Evolutionary conservation across 164 flowering plant species (phyloP).

Genomic region (Magnolia changhungtana): DNA sequence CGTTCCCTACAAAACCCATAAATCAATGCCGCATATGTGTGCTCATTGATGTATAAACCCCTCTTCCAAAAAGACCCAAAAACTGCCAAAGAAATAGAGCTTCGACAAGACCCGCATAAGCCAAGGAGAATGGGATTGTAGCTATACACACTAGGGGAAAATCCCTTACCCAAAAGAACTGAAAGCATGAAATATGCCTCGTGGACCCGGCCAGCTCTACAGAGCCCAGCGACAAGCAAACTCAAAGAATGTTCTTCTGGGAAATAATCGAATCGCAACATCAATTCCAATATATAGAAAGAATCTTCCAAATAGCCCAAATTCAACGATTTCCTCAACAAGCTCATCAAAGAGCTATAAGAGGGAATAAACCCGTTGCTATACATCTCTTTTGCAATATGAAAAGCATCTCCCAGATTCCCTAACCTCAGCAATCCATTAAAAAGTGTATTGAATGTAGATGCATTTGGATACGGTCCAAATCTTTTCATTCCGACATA

Average conservation of each 20-base stretch:
- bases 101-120: conserved; percentile 36
- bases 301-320: conserved; percentile 24
- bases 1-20: conserved; percentile 45
- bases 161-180: conserved; percentile 26
- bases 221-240: conserved; percentile 26
- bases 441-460: conserved; percentile 38
- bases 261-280: conserved; percentile 30
- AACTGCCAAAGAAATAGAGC: conserved; percentile 29
- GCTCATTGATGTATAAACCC: conserved; percentile 31
- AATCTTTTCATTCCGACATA: conserved; percentile 32
- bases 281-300: conserved; percentile 29
- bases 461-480: conserved; percentile 41
- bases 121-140: conserved; percentile 47
- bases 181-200: conserved; percentile 36
- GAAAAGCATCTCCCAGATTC: conserved; percentile 19
- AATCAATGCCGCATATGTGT: conserved; percentile 50
- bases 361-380: conserved; percentile 41
- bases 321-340: conserved; percentile 29
- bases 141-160: conserved; percentile 14
- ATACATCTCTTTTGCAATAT: conserved; percentile 34
- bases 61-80: conserved; percentile 38
- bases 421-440: conserved; percentile 34
- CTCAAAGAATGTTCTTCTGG: conserved; percentile 24
- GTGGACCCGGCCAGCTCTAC: conserved; percentile 21
- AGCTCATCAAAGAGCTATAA: conserved; percentile 20